Percentiles rank a stretch among this genome's conserved stretches.
Conservation (phyloP, 2,329 filamentous ascomycete species). For the Fusarium metavorans region DNA sequence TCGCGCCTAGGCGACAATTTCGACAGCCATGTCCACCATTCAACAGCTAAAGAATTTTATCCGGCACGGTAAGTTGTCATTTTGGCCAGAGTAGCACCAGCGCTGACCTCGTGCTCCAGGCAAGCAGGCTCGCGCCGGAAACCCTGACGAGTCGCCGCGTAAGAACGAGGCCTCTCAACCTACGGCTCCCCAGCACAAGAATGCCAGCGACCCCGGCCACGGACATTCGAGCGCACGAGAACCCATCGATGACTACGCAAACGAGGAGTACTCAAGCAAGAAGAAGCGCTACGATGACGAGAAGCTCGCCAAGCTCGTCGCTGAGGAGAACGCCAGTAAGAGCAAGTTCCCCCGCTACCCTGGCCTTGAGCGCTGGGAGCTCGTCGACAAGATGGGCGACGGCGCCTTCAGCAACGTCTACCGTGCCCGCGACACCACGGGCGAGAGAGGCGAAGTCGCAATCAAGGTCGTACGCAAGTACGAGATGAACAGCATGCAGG, state of each 20-base stretch:
- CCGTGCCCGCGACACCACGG: slow-evolving; percentile 80
- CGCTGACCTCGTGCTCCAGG: slow-evolving; percentile 57
- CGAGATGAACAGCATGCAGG: slow-evolving; percentile 99
- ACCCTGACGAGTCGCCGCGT: slow-evolving; percentile 62
- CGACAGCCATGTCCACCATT: slow-evolving; percentile 74
- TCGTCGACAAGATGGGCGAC: slow-evolving; percentile 98
- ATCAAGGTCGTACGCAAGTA: slow-evolving; percentile 99
- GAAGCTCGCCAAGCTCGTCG: slow-evolving; percentile 86
- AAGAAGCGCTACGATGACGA: slow-evolving; percentile 65
- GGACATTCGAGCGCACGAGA: slow-evolving; percentile 58
- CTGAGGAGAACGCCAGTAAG: slow-evolving; percentile 89
- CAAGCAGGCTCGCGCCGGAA: slow-evolving; percentile 85
- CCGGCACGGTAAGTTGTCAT: slow-evolving; percentile 76
- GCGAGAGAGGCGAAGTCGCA: slow-evolving; percentile 82
- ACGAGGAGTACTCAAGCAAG: slow-evolving; percentile 65
- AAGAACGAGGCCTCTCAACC: slow-evolving; percentile 64
- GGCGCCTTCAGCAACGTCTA: slow-evolving; percentile 99
- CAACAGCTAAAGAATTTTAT: slow-evolving; percentile 99
- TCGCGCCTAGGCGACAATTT: slow-evolving; percentile 43
- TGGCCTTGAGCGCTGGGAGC: slow-evolving; percentile 73
- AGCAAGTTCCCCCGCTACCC: slow-evolving; percentile 80
- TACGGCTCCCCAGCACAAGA: slow-evolving; percentile 65
- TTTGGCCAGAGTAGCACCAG: slow-evolving; percentile 1
- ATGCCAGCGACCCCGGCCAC: slow-evolving; percentile 57
- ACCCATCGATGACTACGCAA: slow-evolving; percentile 71